Conservation (phyloP, 345 rosid genomes). For the Hibiscus tridactylites region DNA sequence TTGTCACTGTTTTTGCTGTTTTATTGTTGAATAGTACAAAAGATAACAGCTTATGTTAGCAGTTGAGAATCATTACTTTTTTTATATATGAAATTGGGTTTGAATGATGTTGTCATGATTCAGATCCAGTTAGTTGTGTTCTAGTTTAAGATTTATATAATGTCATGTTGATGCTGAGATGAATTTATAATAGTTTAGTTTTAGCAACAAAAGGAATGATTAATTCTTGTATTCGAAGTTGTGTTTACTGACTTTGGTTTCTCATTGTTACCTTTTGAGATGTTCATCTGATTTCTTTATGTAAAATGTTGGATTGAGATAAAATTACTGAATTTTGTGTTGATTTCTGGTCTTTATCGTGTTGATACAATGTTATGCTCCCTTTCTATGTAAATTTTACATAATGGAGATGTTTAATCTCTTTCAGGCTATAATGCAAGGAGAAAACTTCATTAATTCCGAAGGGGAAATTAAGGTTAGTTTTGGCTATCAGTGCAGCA, state of each 20-base stretch:
- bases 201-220: background rate
- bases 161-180: background rate
- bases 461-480: slow-evolving; percentile 80
- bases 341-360: background rate
- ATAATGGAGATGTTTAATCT: slow-evolving; percentile 3
- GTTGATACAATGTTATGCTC: background rate
- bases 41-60: background rate
- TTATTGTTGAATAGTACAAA: background rate
- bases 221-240: background rate
- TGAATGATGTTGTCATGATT: background rate
- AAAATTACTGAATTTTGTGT: background rate
- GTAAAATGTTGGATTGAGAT: background rate
- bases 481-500: slow-evolving; percentile 81
- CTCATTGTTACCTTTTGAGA: background rate
- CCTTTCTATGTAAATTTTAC: too few relatives aligned
- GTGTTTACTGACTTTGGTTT: background rate
- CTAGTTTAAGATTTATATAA: background rate
- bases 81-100: background rate
- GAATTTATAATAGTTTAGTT: background rate
- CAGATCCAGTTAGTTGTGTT: background rate
- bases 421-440: slow-evolving; percentile 38
- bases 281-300: background rate
- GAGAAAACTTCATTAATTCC: slow-evolving; percentile 28
- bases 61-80: background rate
- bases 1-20: background rate